Base-by-base conservation (phyloP, 1,284 basidiomycete species). In the Rhodotorula sp. region DNA sequence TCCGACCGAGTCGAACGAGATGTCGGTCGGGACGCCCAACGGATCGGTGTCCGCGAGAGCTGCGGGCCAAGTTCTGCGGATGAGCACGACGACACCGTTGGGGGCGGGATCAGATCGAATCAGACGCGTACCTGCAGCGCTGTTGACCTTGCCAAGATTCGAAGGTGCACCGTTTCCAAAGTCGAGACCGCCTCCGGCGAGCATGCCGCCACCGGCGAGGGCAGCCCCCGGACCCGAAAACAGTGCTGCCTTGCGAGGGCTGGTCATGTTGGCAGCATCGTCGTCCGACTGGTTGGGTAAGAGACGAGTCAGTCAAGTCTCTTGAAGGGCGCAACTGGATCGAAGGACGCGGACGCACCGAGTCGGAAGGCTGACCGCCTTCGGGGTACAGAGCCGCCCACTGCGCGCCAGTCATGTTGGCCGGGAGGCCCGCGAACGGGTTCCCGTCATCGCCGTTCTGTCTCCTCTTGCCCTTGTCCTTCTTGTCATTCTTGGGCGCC, bases 1-100 rank as follows among this genome's bases (percentile, higher is more conserved):
- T 49, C 97, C 97, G n/a, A 99, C 93, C 81, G 94, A 91, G 79
- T 95, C 91, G 80, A 99, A 99, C 0, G 93, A 94, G 31, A 99
- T 90, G 77, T 93, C 93, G 79, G 90, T 88, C 78, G 95, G 93
- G 12, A 97, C 91, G 26, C 95, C 94, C 16, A 99, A 85, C 5
- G 97, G 97, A 81, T 99, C 97, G 4, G 92, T 90, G 80, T 99
- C 97, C 16, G 97, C 95, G n/a, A 95, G 86, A 59, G 87, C 93
- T 81, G 80, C 75, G 54, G 72, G 74, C 26, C 31, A 31, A 72
- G 45, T 64, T 57, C 48, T 23, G 65, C 16, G 1, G 28, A 43
- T 57, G 61, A 68, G 38, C 38, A 10, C 34, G 34, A 38, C 34
- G 34, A 38, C 5, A 5, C 34, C n/a, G n/a, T n/a, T n/a, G n/a